Evolutionary conservation across 371 early-diverging fungal genomes (phyloP).

Genomic region (Zopfochytrium polystomum): DNA sequence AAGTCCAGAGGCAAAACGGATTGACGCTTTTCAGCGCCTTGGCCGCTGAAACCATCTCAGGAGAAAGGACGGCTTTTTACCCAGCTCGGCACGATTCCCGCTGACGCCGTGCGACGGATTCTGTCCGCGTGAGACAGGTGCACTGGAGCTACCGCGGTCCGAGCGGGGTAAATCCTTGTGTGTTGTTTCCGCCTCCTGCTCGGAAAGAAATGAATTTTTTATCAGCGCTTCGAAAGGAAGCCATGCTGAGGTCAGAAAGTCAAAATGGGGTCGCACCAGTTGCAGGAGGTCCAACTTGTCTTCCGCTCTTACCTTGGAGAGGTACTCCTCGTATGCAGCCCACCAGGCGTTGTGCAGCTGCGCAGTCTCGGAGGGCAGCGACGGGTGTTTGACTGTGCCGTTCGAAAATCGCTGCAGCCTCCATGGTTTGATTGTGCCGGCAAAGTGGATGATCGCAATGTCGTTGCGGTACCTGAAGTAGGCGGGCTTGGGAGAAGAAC

Average conservation of each 20-base stretch:
- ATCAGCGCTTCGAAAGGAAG: slow-evolving; percentile 9
- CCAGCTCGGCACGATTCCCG: no score
- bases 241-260: slow-evolving; percentile 6
- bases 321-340: slow-evolving; percentile 14
- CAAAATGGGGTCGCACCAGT: no score
- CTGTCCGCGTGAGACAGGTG: not conserved
- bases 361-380: not conserved
- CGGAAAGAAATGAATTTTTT: not conserved
- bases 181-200: not conserved
- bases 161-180: not conserved
- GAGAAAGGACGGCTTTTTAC: no score
- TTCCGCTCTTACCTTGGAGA: slow-evolving; percentile 27
- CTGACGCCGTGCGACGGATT: not conserved
- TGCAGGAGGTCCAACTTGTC: slow-evolving; percentile 27
- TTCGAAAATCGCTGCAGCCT: slow-evolving; percentile 26
- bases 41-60: no score
- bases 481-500: no score
- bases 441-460: slow-evolving; percentile 84
- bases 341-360: slow-evolving; percentile 8
- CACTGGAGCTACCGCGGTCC: not conserved
- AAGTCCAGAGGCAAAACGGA: no score
- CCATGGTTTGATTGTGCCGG: slow-evolving; percentile 91
- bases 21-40: no score
- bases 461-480: slow-evolving; percentile 58
- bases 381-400: slow-evolving; percentile 33